Base-by-base conservation (phyloP, 176 grass and related monocot genomes). In the Tillandsia fasciculata region DNA sequence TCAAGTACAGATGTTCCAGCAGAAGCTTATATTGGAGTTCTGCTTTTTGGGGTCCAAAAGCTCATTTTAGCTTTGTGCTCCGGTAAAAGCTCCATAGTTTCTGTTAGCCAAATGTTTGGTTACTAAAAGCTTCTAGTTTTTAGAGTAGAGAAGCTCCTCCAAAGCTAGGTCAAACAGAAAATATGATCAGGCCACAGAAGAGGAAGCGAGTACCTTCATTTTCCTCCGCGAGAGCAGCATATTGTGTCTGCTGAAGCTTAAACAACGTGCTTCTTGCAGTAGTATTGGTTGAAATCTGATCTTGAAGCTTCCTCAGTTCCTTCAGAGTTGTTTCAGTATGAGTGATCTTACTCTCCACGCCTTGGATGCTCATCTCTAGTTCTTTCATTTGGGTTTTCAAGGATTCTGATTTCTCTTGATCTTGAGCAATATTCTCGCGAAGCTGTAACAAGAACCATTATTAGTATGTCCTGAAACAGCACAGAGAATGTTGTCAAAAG, bases 311-410 rank as follows among this genome's bases (percentile, higher is more conserved):
- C 66, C 86, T 84, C 52, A 87, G 65, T 64, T 96, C 92, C 70
- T 79, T 65, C 51, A 96, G 70, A 78, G 73, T 87, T 74, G 67
- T 83, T 83, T 83, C 65, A 11, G 75, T 73, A 51, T 65, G 70
- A 33, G 49, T 9, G 49, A 96, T 92, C 80, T 89, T 78, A 1
- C 64, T 70, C 65, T 91, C 83, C 0, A 78, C 72, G 48, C 67
- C 76, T 70, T 83, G 76, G n/a, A 89, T 85, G 27, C 66, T 84
- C 80, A 52, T 79, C 66, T 91, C 87, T 65, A 96, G 68, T 68
- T 89, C 81, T 63, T 89, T 85, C 84, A 96, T 92, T 80, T 96
- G 92, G 77, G 81, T 77, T 85, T 85, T 96, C 66, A 91, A 72
- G 68, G 78, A 72, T 72, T 91, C 88, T 17, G 88, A 89, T 74